A percentile compares a stretch with the other conserved stretches of the same genome.
phyloP scores from a whole-genome alignment of 495 filamentous ascomycete genomes.

The Friedmanniomyces simplex region DNA sequence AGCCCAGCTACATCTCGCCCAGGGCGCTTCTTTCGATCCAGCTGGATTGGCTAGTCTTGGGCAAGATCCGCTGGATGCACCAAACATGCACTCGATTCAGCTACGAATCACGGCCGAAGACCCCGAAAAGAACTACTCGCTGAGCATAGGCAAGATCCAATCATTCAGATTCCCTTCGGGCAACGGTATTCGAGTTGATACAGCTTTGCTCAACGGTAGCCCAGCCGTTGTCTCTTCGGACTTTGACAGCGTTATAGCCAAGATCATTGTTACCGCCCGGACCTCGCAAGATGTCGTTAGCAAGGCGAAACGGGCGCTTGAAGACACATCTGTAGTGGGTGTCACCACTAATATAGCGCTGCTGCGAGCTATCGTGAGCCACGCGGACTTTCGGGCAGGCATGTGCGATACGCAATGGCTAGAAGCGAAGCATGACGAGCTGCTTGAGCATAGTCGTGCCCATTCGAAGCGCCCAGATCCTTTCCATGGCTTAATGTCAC shows the following conservation, averaged over 20 bases:
- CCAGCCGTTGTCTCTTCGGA: slow-evolving; percentile 41
- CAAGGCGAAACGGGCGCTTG: slow-evolving; percentile 45
- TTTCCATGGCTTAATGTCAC: slow-evolving; percentile 7
- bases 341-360: slow-evolving; percentile 47
- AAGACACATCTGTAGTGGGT: slow-evolving; percentile 43
- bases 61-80: slow-evolving; percentile 25
- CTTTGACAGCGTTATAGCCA: slow-evolving; percentile 51
- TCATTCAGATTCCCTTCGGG: slow-evolving; percentile 44
- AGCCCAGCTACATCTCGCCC: slow-evolving; percentile 44
- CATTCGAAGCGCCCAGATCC: slow-evolving; percentile 9
- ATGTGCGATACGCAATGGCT: slow-evolving; percentile 50
- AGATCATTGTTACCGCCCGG: slow-evolving; percentile 48
- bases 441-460: slow-evolving; percentile 30
- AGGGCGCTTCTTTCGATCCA: slow-evolving; percentile 38
- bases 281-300: slow-evolving; percentile 40
- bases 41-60: slow-evolving; percentile 31
- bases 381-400: slow-evolving; percentile 38
- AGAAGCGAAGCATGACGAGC: slow-evolving; percentile 35
- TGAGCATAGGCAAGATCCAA: slow-evolving; percentile 49
- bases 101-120: slow-evolving; percentile 50
- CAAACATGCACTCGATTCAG: slow-evolving; percentile 41
- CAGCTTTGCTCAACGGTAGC: slow-evolving; percentile 35
- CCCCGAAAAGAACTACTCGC: slow-evolving; percentile 39
- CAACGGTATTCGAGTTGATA: slow-evolving; percentile 48
- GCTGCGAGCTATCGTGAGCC: slow-evolving; percentile 42